A percentile compares a stretch with the other conserved stretches of the same genome.
Conservation (phyloP, 164 flowering plant genomes). For the Platanus orientalis region DNA sequence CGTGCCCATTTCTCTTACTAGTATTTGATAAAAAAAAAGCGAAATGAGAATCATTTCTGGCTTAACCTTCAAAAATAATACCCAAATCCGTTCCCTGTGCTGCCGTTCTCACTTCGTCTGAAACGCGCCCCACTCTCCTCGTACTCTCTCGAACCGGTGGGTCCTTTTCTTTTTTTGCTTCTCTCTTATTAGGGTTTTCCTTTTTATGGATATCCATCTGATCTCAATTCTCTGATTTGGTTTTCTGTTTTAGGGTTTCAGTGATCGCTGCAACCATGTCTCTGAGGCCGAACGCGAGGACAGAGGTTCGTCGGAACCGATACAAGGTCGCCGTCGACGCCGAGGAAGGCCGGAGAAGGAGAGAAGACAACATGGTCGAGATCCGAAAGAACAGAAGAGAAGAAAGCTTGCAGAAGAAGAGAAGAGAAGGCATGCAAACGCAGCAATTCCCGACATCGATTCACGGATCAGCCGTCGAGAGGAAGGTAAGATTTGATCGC, state of each 20-base stretch:
- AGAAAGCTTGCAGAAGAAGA: slow-evolving; percentile 54
- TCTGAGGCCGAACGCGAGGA: slow-evolving; percentile 46
- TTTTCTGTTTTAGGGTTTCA: not conserved
- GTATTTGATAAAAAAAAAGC: too few species aligned
- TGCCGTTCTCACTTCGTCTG: not conserved
- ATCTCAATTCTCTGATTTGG: not conserved
- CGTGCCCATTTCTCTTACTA: not conserved
- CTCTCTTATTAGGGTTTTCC: not conserved
- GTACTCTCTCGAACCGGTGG: not conserved
- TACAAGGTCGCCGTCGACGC: slow-evolving; percentile 67
- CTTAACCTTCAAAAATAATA: not conserved
- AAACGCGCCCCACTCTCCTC: not conserved
- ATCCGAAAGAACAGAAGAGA: slow-evolving; percentile 60
- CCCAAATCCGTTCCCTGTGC: not conserved
- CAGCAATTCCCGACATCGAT: slow-evolving; percentile 23
- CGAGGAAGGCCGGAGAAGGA: slow-evolving; percentile 55
- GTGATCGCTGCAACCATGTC: slow-evolving; percentile 33
- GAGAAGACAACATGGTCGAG: slow-evolving; percentile 65
- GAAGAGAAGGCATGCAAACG: slow-evolving; percentile 46
- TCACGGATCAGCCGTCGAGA: slow-evolving; percentile 23
- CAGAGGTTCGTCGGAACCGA: slow-evolving; percentile 52
- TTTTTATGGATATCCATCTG: not conserved
- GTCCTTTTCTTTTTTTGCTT: not conserved
- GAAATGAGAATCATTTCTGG: too few species aligned
- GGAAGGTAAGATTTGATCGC: slow-evolving; percentile 13